phyloP scores from a whole-genome alignment of 2,329 filamentous ascomycete genomes.

The Colletotrichum cuscutae region DNA sequence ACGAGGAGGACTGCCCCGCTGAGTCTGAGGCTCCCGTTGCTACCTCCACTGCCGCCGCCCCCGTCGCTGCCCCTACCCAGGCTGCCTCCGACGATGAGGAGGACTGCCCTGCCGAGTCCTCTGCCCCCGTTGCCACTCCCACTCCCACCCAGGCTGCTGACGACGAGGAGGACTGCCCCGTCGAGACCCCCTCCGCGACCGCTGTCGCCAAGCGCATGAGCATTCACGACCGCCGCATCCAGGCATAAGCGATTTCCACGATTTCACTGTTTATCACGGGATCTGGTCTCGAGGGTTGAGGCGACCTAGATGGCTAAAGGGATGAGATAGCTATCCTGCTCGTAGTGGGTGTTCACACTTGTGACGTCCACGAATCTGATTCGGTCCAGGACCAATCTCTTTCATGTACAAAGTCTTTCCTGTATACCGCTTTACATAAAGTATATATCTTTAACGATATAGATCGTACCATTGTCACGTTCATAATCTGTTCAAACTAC shows the following conservation, averaged over 20 bases:
- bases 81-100: constrained; percentile 22
- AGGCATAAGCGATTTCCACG: background rate
- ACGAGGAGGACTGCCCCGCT: constrained; percentile 26
- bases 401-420: constrained; percentile 32
- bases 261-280: background rate
- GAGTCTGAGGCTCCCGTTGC: constrained; percentile 15
- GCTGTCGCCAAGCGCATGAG: constrained; percentile 31
- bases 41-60: background rate
- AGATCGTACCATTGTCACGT: constrained; percentile 27
- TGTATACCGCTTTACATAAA: constrained; percentile 30
- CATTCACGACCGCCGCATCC: constrained; percentile 33
- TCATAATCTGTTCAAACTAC: background rate
- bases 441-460: constrained; percentile 29
- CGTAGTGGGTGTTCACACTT: constrained; percentile 14
- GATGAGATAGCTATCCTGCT: background rate
- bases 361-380: constrained; percentile 18
- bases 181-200: constrained; percentile 13
- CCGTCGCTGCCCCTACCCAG: constrained; percentile 9
- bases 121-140: background rate
- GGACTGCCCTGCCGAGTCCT: constrained; percentile 31
- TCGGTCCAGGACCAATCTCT: constrained; percentile 3
- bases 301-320: background rate
- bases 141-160: constrained; percentile 11
- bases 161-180: constrained; percentile 26
- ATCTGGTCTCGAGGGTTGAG: background rate